Conservation (phyloP, 2,329 filamentous ascomycete species). For the Arachnomyces sp. region DNA sequence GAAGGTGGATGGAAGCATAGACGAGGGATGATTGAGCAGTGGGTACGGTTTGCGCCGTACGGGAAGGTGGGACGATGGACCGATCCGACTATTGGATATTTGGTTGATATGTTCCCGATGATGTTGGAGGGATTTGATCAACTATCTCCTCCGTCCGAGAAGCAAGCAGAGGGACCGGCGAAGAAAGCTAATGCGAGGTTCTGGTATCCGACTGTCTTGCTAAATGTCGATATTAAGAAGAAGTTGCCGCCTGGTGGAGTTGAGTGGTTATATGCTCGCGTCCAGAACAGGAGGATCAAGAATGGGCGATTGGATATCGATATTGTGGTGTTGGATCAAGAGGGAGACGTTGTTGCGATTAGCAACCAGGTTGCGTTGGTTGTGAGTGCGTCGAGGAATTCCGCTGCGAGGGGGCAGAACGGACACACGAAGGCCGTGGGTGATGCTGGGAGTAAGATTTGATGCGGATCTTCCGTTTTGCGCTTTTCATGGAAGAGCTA, state of each 20-base stretch:
- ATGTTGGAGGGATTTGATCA: constrained; percentile 48
- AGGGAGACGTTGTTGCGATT: constrained; percentile 58
- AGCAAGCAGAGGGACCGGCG: constrained; percentile 22
- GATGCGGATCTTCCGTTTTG: too few relatives aligned
- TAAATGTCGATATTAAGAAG: constrained; percentile 74
- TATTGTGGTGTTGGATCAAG: constrained; percentile 57
- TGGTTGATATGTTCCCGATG: constrained; percentile 63
- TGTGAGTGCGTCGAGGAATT: constrained; percentile 57
- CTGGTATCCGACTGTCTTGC: constrained; percentile 69
- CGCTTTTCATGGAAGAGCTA: too few relatives aligned
- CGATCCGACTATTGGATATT: constrained; percentile 55
- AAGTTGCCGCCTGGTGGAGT: constrained; percentile 58
- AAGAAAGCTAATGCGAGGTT: constrained; percentile 31
- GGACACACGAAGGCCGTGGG: too few relatives aligned
- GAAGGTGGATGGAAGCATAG: constrained; percentile 18
- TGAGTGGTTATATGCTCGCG: constrained; percentile 63
- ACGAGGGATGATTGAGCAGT: constrained; percentile 50
- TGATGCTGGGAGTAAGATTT: too few relatives aligned
- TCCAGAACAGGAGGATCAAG: constrained; percentile 58
- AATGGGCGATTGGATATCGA: constrained; percentile 71
- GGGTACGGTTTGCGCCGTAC: constrained; percentile 53
- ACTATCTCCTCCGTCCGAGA: constrained; percentile 24
- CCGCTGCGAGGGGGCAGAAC: constrained; percentile 24
- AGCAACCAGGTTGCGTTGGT: constrained; percentile 62
- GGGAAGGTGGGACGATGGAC: constrained; percentile 48